A percentile compares a stretch with the other conserved stretches of the same genome.
Evolutionary conservation across 78 protist genomes (phyloP).

Genomic region (Chrysochromulina parva): DNA sequence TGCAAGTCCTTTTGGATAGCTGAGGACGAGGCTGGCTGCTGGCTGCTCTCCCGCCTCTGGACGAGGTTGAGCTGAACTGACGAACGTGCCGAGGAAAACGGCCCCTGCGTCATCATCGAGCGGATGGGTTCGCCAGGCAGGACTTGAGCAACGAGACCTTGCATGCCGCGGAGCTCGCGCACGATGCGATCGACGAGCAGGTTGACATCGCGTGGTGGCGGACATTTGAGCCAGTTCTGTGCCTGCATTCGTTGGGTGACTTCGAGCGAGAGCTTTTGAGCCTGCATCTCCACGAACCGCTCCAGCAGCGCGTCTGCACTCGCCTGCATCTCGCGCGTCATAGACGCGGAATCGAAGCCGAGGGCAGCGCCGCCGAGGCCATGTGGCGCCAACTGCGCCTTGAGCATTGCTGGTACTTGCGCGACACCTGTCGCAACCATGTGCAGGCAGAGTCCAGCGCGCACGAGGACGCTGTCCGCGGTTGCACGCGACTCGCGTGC

Average conservation of each 20-base stretch:
- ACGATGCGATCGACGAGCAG: neutral
- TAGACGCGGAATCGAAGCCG: neutral
- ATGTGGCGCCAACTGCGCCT: neutral
- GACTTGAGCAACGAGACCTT: neutral
- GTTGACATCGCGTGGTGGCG: neutral
- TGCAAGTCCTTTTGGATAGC: neutral
- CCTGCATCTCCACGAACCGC: slow-evolving; percentile 6
- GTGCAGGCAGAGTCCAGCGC: slow-evolving; percentile 5
- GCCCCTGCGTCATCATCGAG: neutral
- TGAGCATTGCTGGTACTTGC: neutral
- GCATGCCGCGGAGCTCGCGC: neutral
- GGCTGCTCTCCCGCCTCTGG: too few relatives aligned
- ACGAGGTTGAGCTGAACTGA: neutral
- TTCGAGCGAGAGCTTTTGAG: neutral
- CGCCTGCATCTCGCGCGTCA: neutral
- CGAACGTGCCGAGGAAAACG: neutral
- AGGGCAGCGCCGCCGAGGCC: slow-evolving; percentile 13
- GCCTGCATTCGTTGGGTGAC: neutral
- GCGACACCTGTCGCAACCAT: neutral
- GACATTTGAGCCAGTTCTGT: neutral
- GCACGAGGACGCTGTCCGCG: neutral
- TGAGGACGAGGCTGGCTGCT: neutral
- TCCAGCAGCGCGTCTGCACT: neutral
- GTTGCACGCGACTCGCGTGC: neutral
- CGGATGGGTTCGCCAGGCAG: neutral